These are phyloP conservation scores for Fusarium sp. DNA, from an alignment of 2,329 filamentous ascomycete genomes.

Conservation along the genomic window DNA sequence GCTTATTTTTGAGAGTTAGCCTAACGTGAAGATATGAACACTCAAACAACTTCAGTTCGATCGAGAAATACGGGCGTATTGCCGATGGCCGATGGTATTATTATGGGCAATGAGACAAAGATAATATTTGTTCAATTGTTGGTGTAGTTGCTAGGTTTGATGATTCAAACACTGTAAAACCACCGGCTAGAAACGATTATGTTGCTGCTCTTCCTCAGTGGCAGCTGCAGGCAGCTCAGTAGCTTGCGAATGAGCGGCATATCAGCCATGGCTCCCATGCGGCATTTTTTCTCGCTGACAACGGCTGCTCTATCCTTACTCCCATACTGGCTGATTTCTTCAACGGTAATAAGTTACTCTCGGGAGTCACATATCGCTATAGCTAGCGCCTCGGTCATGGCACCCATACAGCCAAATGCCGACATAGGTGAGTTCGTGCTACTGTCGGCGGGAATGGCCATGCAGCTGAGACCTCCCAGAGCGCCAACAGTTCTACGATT, in stretches of 20 bases:
- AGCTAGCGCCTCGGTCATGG: neutral
- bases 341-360: too few relatives aligned
- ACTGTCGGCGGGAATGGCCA: neutral
- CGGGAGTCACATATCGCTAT: too few relatives aligned
- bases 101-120: neutral
- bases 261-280: neutral
- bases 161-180: too few relatives aligned
- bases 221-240: neutral
- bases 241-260: neutral
- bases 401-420: slow-evolving; percentile 1
- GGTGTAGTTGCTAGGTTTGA: too few relatives aligned
- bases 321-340: too few relatives aligned
- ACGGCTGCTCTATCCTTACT: too few relatives aligned
- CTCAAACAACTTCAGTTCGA: neutral
- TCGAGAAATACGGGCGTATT: too few relatives aligned
- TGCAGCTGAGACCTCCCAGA: neutral
- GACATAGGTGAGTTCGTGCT: neutral
- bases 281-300: neutral
- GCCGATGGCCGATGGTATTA: neutral
- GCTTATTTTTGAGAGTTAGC: neutral
- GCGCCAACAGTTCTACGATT: slow-evolving; percentile 12
- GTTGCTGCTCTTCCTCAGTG: neutral
- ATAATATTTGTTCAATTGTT: neutral
- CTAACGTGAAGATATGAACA: neutral
- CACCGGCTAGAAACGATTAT: too few relatives aligned